phyloP scores from a whole-genome alignment of 306 rosid genomes.

The Boehmeria nivea region DNA sequence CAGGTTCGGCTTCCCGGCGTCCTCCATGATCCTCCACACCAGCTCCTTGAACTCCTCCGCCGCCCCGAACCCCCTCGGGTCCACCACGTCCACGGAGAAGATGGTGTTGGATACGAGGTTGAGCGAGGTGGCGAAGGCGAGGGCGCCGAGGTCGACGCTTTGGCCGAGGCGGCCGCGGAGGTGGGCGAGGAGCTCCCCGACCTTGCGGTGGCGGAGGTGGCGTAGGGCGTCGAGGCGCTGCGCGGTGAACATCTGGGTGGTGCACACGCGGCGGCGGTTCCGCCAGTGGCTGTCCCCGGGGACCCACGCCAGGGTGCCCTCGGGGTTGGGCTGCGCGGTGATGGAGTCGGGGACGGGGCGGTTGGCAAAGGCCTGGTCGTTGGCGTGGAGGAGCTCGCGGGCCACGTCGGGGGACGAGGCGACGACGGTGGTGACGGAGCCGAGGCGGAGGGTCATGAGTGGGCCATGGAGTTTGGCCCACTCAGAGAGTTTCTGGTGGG shows the following conservation, averaged over 20 bases:
- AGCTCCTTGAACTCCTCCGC: conserved; percentile 52
- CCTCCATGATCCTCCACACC: conserved; percentile 65
- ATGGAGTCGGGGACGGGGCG: conserved; percentile 40
- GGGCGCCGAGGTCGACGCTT: conserved; percentile 30
- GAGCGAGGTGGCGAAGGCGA: conserved; percentile 42
- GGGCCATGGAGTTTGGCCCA: conserved; percentile 42
- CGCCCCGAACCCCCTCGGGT: conserved; percentile 23
- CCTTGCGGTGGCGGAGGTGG: conserved; percentile 42
- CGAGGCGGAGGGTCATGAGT: conserved; percentile 47
- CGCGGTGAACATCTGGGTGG: conserved; percentile 33
- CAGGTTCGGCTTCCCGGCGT: conserved; percentile 46
- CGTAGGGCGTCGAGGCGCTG: conserved; percentile 46
- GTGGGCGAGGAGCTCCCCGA: conserved; percentile 32
- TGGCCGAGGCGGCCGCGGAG: background rate
- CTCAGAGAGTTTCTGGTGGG: conserved; percentile 37
- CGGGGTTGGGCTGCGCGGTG: conserved; percentile 44
- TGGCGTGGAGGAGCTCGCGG: conserved; percentile 22
- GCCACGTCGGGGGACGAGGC: conserved; percentile 28
- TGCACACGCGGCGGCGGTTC: conserved; percentile 51
- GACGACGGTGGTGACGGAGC: conserved; percentile 31
- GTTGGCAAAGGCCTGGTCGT: conserved; percentile 22
- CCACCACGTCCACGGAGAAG: conserved; percentile 54
- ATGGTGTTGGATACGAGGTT: conserved; percentile 51
- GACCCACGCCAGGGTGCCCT: conserved; percentile 53
- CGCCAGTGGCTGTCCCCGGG: conserved; percentile 43